Conservation (phyloP, 768 basidiomycete genomes). For the Lyophyllum atratum region DNA sequence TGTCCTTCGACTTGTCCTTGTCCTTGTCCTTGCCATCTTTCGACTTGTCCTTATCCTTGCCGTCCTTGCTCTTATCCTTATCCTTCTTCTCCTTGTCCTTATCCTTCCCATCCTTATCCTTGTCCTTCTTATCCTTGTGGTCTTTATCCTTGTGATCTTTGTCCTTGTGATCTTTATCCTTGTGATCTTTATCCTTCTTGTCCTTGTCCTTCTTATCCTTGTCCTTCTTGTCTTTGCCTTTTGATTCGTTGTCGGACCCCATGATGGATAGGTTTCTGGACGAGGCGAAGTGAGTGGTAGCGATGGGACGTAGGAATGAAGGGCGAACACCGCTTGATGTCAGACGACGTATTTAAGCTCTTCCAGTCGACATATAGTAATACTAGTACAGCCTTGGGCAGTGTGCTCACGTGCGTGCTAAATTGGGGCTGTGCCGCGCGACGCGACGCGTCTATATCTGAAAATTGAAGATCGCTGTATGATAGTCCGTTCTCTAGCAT, state of each 20-base stretch:
- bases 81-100: constrained; percentile 28
- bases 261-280: neutral
- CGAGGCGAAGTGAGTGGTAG: neutral
- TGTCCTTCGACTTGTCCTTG: constrained; percentile 13
- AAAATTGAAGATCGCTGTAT: too few species aligned
- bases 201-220: constrained; percentile 27
- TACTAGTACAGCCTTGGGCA: neutral
- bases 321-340: neutral
- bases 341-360: too few species aligned
- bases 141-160: constrained; percentile 16
- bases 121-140: constrained; percentile 23
- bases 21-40: constrained; percentile 11
- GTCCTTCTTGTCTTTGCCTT: neutral
- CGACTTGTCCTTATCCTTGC: constrained; percentile 18
- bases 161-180: constrained; percentile 15
- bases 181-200: constrained; percentile 25
- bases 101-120: constrained; percentile 20
- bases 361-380: too few species aligned
- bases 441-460: too few species aligned
- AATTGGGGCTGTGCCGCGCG: neutral
- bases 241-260: constrained; percentile 4
- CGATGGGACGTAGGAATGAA: neutral
- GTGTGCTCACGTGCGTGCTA: neutral
- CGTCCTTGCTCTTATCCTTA: constrained; percentile 21
- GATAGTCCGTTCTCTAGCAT: too few species aligned